Evolutionary conservation across 305 asterid genomes (phyloP), one percentile per base, ranked within the genome.

Genomic region (Withania somnifera): DNA sequence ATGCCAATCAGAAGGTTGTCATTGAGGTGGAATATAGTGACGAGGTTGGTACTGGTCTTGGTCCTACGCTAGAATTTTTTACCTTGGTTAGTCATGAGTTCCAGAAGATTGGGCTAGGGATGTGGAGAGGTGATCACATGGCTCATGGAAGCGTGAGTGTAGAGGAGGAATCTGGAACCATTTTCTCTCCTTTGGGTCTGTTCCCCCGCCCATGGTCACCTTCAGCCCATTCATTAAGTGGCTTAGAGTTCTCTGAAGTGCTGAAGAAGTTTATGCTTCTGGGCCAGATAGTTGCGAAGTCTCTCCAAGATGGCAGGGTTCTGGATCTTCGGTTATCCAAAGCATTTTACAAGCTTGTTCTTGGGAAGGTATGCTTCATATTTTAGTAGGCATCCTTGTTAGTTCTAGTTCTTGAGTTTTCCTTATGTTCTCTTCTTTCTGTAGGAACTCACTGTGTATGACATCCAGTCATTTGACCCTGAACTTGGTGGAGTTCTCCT

Each of bases 11-110:
- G 38, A 91, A 88, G 84, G 97, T 87, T 82, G 85, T 82, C 79
- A 81, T 92, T 87, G 99, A 97, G 88, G 99, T 97, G 89, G 97
- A 95, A 83, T 97, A 93, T 85, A 85, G 77, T 75, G 98, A 95
- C 68, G 99, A 97, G 91, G 98, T 97, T 53, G 99, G 99, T 66
- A 93, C 98, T 58, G 99, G 99, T 73, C 97, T 93, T 78, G 99
- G 99, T 78, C 99, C 99, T 6, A 93, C 97, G 6, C 84, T 97
- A 88, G 99, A 97, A 83, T 97, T 97, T 82, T 97, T 90, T 81
- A 93, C 98, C 11, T 85, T 97, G 86, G 97, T 95, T 60, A 89
- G 98, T 85, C 93, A 84, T 3, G 98, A 97, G 90, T 97, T 93
- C 87, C 99, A 91, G 88, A 91, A 85, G 83, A 78, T 84, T 79